phyloP scores from a whole-genome alignment of 345 rosid genomes.

The Orychophragmus violaceus region DNA sequence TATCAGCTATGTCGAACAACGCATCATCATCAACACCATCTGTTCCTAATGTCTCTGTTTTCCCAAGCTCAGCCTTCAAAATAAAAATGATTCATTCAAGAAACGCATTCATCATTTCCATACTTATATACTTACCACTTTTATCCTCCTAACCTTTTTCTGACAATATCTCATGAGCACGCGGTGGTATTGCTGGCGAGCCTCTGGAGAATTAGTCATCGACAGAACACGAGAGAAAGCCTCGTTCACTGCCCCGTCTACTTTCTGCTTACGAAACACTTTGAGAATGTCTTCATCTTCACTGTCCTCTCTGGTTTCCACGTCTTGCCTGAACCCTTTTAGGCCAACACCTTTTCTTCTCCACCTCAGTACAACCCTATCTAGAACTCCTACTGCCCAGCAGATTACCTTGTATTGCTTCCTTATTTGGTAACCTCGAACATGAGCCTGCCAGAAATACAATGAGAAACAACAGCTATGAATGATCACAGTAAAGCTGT shows the following conservation, averaged over 20 bases:
- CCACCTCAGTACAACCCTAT: constrained; percentile 85
- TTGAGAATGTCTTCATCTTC: constrained; percentile 93
- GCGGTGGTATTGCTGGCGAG: constrained; percentile 78
- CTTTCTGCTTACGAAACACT: constrained; percentile 82
- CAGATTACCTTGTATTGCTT: constrained; percentile 75
- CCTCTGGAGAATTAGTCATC: constrained; percentile 75
- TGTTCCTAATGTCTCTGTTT: constrained; percentile 37
- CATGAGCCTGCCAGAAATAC: constrained; percentile 64
- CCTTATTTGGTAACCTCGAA: constrained; percentile 87
- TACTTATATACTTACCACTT: not conserved
- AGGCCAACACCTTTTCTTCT: constrained; percentile 85
- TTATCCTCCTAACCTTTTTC: constrained; percentile 52
- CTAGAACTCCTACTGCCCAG: constrained; percentile 91
- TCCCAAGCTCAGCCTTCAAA: constrained; percentile 57
- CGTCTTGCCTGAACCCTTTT: constrained; percentile 55
- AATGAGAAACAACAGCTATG: not conserved
- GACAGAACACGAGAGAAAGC: constrained; percentile 76
- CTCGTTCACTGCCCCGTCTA: constrained; percentile 65
- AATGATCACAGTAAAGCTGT: not conserved
- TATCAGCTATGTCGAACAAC: constrained; percentile 29
- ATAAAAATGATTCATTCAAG: not conserved
- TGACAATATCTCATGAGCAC: constrained; percentile 69
- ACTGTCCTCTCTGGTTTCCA: constrained; percentile 44
- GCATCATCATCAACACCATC: constrained; percentile 27
- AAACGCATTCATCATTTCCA: not conserved